These are phyloP conservation scores for Exophiala oligosperma DNA, from an alignment of 2,329 filamentous ascomycete species.

Conservation along the genomic window DNA sequence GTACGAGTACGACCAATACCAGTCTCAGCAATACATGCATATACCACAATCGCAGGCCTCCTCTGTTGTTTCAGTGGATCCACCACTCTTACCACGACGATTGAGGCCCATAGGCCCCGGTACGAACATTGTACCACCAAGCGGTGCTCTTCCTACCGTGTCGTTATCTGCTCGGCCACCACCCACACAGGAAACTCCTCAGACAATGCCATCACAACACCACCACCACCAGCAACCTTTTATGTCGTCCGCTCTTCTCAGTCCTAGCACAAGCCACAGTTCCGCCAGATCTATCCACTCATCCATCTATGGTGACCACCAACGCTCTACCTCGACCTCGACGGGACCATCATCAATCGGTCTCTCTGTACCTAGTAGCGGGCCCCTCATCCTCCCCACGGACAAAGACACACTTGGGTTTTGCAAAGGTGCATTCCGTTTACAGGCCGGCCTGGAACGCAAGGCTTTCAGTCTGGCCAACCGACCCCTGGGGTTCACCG, in stretches of 20 bases:
- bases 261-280: background rate
- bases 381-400: conserved; percentile 32
- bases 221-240: background rate
- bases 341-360: conserved; percentile 4
- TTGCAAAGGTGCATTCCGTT: conserved; percentile 36
- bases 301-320: background rate
- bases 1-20: background rate
- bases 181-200: background rate
- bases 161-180: conserved; percentile 1
- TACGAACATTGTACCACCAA: background rate
- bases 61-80: background rate
- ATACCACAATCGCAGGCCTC: background rate
- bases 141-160: background rate
- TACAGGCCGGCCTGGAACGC: conserved; percentile 25
- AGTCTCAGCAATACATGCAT: background rate
- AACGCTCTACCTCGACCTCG: conserved; percentile 1
- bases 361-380: conserved; percentile 2
- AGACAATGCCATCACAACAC: background rate
- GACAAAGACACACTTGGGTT: conserved; percentile 41
- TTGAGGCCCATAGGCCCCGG: background rate
- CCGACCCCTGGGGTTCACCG: conserved; percentile 22
- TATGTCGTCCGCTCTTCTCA: conserved; percentile 3
- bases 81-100: background rate
- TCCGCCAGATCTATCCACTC: background rate
- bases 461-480: conserved; percentile 24